These are phyloP conservation scores for Iodosphaeria phyllophila DNA, from an alignment of 2,329 filamentous ascomycete species.

Conservation along the genomic window DNA sequence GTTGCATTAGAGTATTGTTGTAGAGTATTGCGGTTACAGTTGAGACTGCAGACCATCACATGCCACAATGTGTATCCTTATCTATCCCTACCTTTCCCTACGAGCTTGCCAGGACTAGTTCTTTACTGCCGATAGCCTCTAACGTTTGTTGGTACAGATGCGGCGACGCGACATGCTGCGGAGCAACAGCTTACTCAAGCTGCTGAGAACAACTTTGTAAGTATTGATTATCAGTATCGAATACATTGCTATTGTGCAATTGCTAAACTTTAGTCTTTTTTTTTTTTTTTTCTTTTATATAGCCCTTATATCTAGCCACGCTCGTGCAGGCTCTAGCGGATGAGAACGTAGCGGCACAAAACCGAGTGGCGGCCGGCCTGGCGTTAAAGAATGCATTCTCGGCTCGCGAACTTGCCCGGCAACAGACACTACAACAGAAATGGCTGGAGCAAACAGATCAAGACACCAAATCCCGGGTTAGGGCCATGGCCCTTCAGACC, in stretches of 20 bases:
- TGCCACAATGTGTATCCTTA: too few relatives aligned
- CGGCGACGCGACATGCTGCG: constrained; percentile 70
- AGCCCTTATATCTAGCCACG: constrained; percentile 78
- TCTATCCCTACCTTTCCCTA: too few relatives aligned
- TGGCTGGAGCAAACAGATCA: constrained; percentile 73
- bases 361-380: constrained; percentile 86
- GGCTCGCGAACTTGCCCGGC: constrained; percentile 70
- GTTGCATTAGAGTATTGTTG: too few relatives aligned
- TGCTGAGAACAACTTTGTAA: constrained; percentile 88
- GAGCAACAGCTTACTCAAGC: constrained; percentile 90
- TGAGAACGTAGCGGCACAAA: constrained; percentile 63
- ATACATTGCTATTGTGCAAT: constrained; percentile 5
- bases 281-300: too few relatives aligned
- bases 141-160: constrained; percentile 45
- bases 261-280: constrained; percentile 5
- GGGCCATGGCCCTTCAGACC: constrained; percentile 77
- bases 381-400: constrained; percentile 97
- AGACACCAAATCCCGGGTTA: constrained; percentile 72
- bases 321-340: constrained; percentile 91
- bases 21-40: too few relatives aligned
- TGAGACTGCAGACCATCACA: too few relatives aligned
- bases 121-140: too few relatives aligned
- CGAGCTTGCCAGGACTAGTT: too few relatives aligned
- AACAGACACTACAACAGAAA: constrained; percentile 82
- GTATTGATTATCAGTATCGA: constrained; percentile 15